Base-by-base conservation (phyloP, 176 grass and related monocot species). In the Echinochloa phyllopogon region DNA sequence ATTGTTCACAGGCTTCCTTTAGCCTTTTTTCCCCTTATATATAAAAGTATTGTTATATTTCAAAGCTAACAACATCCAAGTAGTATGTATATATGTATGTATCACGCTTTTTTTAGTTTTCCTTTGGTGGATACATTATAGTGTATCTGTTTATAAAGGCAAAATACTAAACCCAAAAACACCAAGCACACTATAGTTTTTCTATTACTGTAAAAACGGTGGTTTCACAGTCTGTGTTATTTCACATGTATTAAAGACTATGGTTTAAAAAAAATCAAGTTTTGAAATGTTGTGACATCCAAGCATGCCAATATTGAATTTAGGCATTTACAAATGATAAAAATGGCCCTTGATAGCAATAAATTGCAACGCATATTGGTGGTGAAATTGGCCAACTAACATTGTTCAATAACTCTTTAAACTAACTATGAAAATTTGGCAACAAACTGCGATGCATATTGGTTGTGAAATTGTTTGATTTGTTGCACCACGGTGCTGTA, bases 401-500 rank as follows among this genome's bases (percentile, higher is more conserved):
- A 24, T 0, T 10, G 5, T 81, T 66, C 55, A 10, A 3, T 37
- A 75, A 37, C 23, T 37, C 16, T 17, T 55, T 16, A 66, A 36
- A 29, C 25, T 81, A 55, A 6, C 49, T 14, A 41, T 75, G 2
- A 39, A 73, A 65, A 33, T 33, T 33, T 33, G 29, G 29, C 29
- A 33, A 33, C 29, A 33, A 33, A 2, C 2, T 33, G 29, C 29
- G 29, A 33, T 33, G 29, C 29, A 33, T 33, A 33, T 33, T 2
- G 29, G 29, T 33, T 33, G 29, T 33, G 29, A 33, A 33, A 40
- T 18, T 2, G 55, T 13, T 71, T 73, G 10, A 3, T n/a, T n/a
- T n/a, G 40, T 86, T 72, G 4, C 74, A 78, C 48, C 17, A 51
- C 17, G 45, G 17, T 52, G 50, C 14, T 78, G 12, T 82, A 21